Percentiles rank a stretch among this genome's conserved stretches.
Conservation (phyloP, 2,329 filamentous ascomycete genomes). For the Ceratocystis cacaofunesta region DNA sequence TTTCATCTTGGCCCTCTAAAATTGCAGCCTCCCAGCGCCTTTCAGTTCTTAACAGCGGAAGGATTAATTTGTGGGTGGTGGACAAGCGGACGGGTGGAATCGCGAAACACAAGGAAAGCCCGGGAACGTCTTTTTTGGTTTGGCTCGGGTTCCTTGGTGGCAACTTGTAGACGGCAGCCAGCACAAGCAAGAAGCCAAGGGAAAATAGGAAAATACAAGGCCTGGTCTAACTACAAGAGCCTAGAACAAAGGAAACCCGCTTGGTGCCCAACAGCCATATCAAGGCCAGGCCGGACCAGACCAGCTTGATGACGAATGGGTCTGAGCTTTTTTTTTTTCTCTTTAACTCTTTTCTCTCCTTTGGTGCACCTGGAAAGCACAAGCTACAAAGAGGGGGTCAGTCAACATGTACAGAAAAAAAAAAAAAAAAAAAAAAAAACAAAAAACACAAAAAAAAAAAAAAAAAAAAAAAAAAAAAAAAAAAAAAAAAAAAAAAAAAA, state of each 20-base stretch:
- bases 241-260: not conserved
- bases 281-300: not conserved
- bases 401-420: not conserved
- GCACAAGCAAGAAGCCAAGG: not conserved
- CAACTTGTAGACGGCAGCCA: not conserved
- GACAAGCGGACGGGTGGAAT: not conserved
- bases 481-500: not conserved
- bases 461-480: not conserved
- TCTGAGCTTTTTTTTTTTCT: not conserved
- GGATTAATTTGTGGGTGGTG: conserved; percentile 4
- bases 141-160: not conserved
- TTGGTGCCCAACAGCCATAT: not conserved
- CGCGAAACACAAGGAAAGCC: not conserved
- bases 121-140: not conserved
- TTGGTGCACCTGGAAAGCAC: not conserved
- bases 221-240: not conserved
- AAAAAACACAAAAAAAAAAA: not conserved
- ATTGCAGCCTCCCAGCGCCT: not conserved
- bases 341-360: not conserved
- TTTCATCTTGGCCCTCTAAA: too few species aligned
- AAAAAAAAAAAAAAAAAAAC: not conserved
- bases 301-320: not conserved
- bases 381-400: not conserved
- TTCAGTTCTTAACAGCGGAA: not conserved
- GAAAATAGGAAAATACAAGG: not conserved